Conservation (phyloP, 2,329 filamentous ascomycete genomes). For the Pseudovirgaria hyperparasitica region DNA sequence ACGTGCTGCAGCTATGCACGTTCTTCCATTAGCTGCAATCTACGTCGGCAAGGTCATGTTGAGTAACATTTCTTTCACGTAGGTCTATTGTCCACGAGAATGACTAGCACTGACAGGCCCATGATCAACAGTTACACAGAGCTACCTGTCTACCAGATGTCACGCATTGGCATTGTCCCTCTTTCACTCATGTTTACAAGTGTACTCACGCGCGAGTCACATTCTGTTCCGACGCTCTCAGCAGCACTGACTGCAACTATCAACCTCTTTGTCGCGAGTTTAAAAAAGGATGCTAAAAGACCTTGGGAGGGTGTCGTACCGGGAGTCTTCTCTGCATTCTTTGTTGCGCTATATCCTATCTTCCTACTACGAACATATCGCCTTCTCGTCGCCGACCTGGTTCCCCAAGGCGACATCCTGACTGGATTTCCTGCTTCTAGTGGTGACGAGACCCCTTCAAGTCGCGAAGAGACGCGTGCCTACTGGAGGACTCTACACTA, state of each 20-base stretch:
- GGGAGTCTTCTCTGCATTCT: constrained; percentile 39
- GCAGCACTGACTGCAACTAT: constrained; percentile 38
- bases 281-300: constrained; percentile 33
- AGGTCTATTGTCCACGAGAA: constrained; percentile 9
- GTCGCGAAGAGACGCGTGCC: constrained; percentile 35
- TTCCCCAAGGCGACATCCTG: constrained; percentile 32
- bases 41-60: constrained; percentile 38
- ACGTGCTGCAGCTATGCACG: constrained; percentile 31
- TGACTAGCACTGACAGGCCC: constrained; percentile 2
- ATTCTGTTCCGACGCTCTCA: constrained; percentile 37
- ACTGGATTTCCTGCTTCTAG: constrained; percentile 21
- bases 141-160: constrained; percentile 39
- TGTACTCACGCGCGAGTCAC: constrained; percentile 31
- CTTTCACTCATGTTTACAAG: constrained; percentile 36
- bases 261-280: constrained; percentile 36
- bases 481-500: constrained; percentile 42
- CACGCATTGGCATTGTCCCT: constrained; percentile 38
- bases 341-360: constrained; percentile 39
- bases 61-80: constrained; percentile 43
- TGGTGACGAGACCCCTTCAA: constrained; percentile 15
- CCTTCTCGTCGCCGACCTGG: constrained; percentile 29
- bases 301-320: constrained; percentile 42
- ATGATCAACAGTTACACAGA: constrained; percentile 32
- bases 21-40: constrained; percentile 36
- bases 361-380: constrained; percentile 38